Conservation (phyloP, 1,139 yeast species). For the Hemisphaericaspora xylanilytica region DNA sequence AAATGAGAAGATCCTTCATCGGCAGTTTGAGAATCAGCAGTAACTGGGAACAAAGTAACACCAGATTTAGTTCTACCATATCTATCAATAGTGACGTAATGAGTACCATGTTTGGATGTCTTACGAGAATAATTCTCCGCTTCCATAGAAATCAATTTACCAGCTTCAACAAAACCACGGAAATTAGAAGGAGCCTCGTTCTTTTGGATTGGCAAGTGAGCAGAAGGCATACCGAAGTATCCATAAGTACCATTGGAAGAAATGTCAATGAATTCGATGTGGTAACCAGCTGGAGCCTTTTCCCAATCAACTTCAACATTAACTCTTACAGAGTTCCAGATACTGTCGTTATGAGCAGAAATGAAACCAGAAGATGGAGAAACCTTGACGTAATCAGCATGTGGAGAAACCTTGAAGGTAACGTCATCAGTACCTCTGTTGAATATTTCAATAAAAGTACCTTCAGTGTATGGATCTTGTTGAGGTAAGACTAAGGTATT, state of each 20-base stretch:
- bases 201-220: conserved; percentile 15
- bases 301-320: conserved; percentile 16
- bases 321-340: conserved; percentile 15
- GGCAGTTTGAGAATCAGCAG: conserved; percentile 15
- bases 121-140: conserved; percentile 15
- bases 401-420: conserved; percentile 13
- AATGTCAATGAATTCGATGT: conserved; percentile 13
- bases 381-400: conserved; percentile 12
- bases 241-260: conserved; percentile 12
- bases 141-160: conserved; percentile 15
- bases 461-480: conserved; percentile 15
- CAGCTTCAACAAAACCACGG: conserved; percentile 15
- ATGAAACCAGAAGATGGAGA: conserved; percentile 12
- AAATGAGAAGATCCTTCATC: conserved; percentile 11
- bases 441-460: conserved; percentile 17
- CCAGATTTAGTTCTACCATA: conserved; percentile 17
- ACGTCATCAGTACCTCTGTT: conserved; percentile 17
- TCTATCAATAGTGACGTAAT: conserved; percentile 11
- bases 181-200: conserved; percentile 12
- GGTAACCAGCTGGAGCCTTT: conserved; percentile 14
- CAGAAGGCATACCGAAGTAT: conserved; percentile 13
- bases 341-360: conserved; percentile 13
- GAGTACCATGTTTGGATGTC: conserved; percentile 11
- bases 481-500: conserved; percentile 17
- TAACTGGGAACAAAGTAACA: conserved; percentile 17